Evolutionary conservation across 495 filamentous ascomycete species (phyloP), one percentile per base, ranked within the genome.

Genomic region (Collariella sp.): DNA sequence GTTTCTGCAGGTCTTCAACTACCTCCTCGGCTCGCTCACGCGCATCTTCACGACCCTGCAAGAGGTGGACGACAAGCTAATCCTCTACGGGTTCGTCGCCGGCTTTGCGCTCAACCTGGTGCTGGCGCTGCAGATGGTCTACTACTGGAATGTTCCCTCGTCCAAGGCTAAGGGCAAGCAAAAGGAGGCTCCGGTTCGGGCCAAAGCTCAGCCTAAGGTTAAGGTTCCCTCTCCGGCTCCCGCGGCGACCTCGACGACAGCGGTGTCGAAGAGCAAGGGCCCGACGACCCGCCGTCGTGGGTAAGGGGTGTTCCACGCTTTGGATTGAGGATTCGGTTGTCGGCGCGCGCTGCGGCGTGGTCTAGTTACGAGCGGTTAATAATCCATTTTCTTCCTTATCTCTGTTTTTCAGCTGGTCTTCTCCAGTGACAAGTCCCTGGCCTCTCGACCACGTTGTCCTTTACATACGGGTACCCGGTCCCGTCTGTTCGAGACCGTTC

Each of bases 21-120:
- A 95, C 70, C 89, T 98, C 61, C 75, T 81, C 62, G 93, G 93
- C 12, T 93, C 88, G 53, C 81, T 96, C 36, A 86, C 88, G 12
- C 84, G 93, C 62, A 94, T 98, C 75, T 96, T 96, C 70, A 98
- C 93, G 18, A 98, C 94, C 2, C 70, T 97, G 45, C 88, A 96
- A 63, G 93, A 98, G 75, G 90, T 96, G 56, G 85, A 93, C 60
- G 93, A 98, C 70, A 87, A 87, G 68, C 76, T 97, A 52, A 96
- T 98, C 60, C 79, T 98, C 15, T 96, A 91, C 67, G 86, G 89
- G 20, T 96, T 93, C 76, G 68, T 96, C 42, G 88, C 87, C 2
- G 94, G 87, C 20, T 95, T 95, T 67, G 71, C 77, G 29, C 81
- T 98, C 59, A 98, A 98, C 72, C 71, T 84, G 56, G 78, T 98